A percentile compares a stretch with the other conserved stretches of the same genome.
These are phyloP conservation scores for Bidens hawaiensis DNA, from an alignment of 140 eudicot genomes.

Conservation along the genomic window DNA sequence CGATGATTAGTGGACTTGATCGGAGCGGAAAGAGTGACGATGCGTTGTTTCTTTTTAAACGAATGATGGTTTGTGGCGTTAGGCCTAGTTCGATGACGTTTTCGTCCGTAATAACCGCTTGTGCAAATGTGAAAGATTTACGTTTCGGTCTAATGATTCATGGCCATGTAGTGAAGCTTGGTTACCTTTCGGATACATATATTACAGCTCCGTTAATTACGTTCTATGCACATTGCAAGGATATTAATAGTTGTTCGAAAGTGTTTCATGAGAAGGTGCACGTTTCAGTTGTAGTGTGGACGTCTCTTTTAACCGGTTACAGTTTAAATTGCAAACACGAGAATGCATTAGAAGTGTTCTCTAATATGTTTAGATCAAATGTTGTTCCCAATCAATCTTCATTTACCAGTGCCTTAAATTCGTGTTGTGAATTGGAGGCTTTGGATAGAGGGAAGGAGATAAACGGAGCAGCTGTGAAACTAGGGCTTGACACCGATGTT, in stretches of 20 bases:
- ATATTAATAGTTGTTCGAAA: slow-evolving; percentile 33
- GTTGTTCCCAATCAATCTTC: slow-evolving; percentile 81
- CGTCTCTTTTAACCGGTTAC: slow-evolving; percentile 74
- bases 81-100: slow-evolving; percentile 48
- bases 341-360: slow-evolving; percentile 46
- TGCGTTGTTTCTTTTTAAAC: slow-evolving; percentile 40
- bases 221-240: slow-evolving; percentile 70
- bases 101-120: slow-evolving; percentile 59
- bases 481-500: slow-evolving; percentile 54
- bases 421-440: slow-evolving; percentile 59
- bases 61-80: slow-evolving; percentile 47
- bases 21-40: slow-evolving; percentile 62
- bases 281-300: slow-evolving; percentile 69
- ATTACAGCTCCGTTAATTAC: slow-evolving; percentile 60
- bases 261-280: slow-evolving; percentile 51
- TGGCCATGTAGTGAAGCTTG: slow-evolving; percentile 50
- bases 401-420: slow-evolving; percentile 80
- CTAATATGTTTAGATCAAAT: slow-evolving; percentile 44
- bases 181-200: slow-evolving; percentile 43
- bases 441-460: slow-evolving; percentile 52
- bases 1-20: slow-evolving; percentile 79
- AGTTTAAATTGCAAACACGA: slow-evolving; percentile 49
- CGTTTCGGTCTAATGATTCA: slow-evolving; percentile 52
- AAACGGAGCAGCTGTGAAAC: slow-evolving; percentile 46
- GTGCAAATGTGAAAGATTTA: slow-evolving; percentile 35